phyloP scores from a whole-genome alignment of 371 early-diverging fungal species.

The Mortierella sp. region DNA sequence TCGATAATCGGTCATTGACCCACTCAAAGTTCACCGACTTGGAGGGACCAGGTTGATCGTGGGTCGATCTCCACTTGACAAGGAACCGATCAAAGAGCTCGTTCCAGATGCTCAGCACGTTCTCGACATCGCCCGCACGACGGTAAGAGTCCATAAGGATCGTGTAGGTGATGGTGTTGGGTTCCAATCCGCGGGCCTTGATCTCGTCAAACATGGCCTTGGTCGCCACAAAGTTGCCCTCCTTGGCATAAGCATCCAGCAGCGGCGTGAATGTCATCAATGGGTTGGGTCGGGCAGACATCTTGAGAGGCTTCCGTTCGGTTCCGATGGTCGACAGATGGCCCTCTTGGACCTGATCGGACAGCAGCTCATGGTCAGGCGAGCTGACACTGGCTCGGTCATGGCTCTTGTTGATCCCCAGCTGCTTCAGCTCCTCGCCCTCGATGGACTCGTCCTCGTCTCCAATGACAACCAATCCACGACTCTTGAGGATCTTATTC shows the following conservation, averaged over 20 bases:
- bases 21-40: constrained; percentile 22
- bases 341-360: constrained; percentile 12
- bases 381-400: constrained; percentile 12
- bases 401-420: constrained; percentile 15
- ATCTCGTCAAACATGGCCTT: constrained; percentile 44
- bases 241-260: constrained; percentile 53
- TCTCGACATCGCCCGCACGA: constrained; percentile 42
- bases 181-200: constrained; percentile 42
- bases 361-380: not conserved
- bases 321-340: constrained; percentile 38
- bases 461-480: constrained; percentile 25
- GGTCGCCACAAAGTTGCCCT: constrained; percentile 36
- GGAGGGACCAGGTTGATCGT: constrained; percentile 11
- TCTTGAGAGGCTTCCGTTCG: constrained; percentile 49
- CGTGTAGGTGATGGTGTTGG: constrained; percentile 48
- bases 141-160: constrained; percentile 55
- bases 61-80: not conserved
- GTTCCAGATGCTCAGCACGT: constrained; percentile 41
- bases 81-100: constrained; percentile 34
- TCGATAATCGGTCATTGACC: constrained; percentile 36
- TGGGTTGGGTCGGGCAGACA: constrained; percentile 19
- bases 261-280: constrained; percentile 44
- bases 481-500: constrained; percentile 38
- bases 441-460: constrained; percentile 23
- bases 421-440: constrained; percentile 9